phyloP scores from a whole-genome alignment of 2,329 filamentous ascomycete species.

The Ophiosphaerella herpotricha region DNA sequence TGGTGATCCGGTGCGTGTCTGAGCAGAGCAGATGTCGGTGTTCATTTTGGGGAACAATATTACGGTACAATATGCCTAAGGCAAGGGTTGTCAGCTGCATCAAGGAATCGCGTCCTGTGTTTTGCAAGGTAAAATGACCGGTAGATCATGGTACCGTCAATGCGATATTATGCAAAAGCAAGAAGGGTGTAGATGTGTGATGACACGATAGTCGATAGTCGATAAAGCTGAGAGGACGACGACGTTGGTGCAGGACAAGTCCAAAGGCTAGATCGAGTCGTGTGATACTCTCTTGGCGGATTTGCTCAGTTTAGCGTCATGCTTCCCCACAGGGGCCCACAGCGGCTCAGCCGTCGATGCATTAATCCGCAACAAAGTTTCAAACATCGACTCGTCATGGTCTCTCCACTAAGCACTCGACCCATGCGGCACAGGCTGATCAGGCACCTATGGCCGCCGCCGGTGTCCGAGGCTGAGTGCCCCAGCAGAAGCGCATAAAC shows the following conservation, averaged over 20 bases:
- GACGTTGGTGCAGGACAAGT: background rate
- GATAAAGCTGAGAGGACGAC: no score
- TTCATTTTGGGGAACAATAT: constrained; percentile 24
- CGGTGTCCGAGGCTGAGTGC: background rate
- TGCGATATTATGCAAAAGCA: constrained; percentile 4
- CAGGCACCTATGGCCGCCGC: background rate
- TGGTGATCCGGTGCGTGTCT: constrained; percentile 19
- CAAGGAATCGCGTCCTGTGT: constrained; percentile 25
- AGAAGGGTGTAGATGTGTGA: background rate
- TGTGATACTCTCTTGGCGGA: background rate
- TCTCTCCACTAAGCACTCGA: background rate
- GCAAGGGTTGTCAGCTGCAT: constrained; percentile 36
- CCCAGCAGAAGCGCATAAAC: constrained; percentile 1
- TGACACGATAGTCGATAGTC: no score
- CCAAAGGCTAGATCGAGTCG: background rate
- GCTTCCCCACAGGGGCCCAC: background rate
- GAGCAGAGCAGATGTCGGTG: constrained; percentile 24
- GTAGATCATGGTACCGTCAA: constrained; percentile 24
- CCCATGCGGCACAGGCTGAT: background rate
- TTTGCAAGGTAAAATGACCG: constrained; percentile 14
- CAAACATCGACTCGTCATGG: constrained; percentile 1
- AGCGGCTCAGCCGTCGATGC: constrained; percentile 8
- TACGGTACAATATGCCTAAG: constrained; percentile 27
- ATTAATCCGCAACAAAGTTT: constrained; percentile 17
- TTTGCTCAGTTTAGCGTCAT: constrained; percentile 7